Base-by-base conservation (phyloP, 78 protist species). In the Dictyostelium citrinum region DNA sequence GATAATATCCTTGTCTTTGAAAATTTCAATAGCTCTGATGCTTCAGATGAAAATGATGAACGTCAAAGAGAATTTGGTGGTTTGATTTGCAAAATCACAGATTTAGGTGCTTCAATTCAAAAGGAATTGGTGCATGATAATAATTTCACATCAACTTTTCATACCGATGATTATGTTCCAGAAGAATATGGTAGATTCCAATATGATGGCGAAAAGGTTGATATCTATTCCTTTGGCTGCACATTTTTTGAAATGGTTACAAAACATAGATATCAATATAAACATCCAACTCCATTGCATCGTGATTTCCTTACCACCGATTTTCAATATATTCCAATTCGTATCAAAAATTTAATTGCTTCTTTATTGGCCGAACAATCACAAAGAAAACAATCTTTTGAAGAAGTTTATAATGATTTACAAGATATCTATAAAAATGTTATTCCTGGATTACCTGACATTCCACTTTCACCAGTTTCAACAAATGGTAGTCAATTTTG, bases 1-100 rank as follows among this genome's bases (percentile, higher is more conserved):
- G 96, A 95, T 24, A 95, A 95, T 43, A 67, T 97, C 35, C 88
- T 98, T 1, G 35, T 80, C 16, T 80, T 80, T 58, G 31, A 67
- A 49, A 55, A 41, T 37, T 27, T 22, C 41, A 29, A 27, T 72
- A 22, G 72, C 11, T 10, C 0, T 2, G 64, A 55, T 20, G 64
- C 64, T 55, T 55, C 64, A 0, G 24, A 20, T 55, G 64, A 55
- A 55, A 55, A 55, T 20, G 64, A 55, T 55, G 72, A 70, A 70
- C 35, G 45, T 31, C 22, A 16, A 6, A 35, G 35, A 5, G 77
- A 70, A 33, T 70, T 70, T 70, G 77, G 77, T 27, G 81, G 81
- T 0, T n/a, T 75, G 1, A 41, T 43, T 75, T 35, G 61, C 7
- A 75, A 75, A 75, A 75, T 75, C 29, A 75, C 81, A 41, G 81